Evolutionary conservation across 2,329 filamentous ascomycete genomes (phyloP), one percentile per base, ranked within the genome.

Genomic region (Fusarium continuum): DNA sequence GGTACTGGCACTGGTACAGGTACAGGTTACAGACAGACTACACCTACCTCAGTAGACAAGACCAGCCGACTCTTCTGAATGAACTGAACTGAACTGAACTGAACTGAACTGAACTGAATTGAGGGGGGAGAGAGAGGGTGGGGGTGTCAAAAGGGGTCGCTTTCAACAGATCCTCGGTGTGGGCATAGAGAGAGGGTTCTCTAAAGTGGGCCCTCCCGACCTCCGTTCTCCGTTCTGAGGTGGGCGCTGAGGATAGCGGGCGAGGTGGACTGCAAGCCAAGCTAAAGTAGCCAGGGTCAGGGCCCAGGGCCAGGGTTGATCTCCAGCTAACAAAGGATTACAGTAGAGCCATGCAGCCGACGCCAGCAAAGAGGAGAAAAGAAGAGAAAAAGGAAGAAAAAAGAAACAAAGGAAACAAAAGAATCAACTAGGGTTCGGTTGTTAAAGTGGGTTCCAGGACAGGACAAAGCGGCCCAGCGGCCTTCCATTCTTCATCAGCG

Each of bases 241-340:
- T 55, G 61, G 65, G 67, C 61, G 55, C 67, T 70, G 67, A 65
- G 67, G 64, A 67, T 51, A 65, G 64, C 67, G 61, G 64, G 43
- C 54, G 52, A 57, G 16, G 47, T 56, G 23, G 52, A 36, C 43
- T 43, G 23, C 19, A 57, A 41, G 36, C 55, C 38, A 55, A 56
- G 43, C 51, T 56, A 49, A 40, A 35, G 40, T 51, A 44, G 40
- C 28, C 39, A 55, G 54, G 44, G 55, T 36, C 53, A 54, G 35
- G 50, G 39, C 43, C 45, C 46, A 43, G 48, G 60, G 55, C 36
- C 62, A 61, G 46, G 49, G 44, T 45, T 48, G 26, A 44, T 28
- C 25, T 52, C 50, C 50, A 53, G 20, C 50, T 38, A 49, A 44
- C 32, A 43, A 38, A 34, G 38, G 44, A 55, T 46, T 16, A 23